Percentiles rank a stretch among this genome's conserved stretches.
Conservation (phyloP, 202 grass and related monocot genomes). For the Dendrocalamus latiflorus region DNA sequence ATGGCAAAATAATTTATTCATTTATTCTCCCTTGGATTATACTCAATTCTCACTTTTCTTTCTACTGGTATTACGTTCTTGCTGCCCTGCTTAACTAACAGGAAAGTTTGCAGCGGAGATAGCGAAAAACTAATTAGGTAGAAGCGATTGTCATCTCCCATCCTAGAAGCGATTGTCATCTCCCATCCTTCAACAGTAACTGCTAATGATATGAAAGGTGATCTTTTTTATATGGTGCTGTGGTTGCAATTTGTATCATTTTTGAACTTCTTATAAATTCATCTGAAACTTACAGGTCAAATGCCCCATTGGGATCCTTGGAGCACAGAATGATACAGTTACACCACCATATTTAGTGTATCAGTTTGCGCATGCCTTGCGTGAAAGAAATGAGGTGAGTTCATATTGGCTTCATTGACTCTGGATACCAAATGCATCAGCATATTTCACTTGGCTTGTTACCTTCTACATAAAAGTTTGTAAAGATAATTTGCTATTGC, state of each 20-base stretch:
- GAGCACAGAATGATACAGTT: conserved; percentile 9
- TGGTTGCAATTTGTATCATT: neutral
- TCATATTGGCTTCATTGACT: neutral
- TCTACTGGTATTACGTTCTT: too few relatives aligned
- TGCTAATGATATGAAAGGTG: conserved; percentile 14
- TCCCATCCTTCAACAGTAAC: conserved; percentile 3
- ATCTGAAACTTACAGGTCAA: neutral
- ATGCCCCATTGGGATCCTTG: conserved; percentile 16
- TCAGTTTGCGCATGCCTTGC: neutral
- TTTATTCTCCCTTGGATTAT: too few relatives aligned
- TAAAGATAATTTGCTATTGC: neutral
- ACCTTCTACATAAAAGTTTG: neutral
- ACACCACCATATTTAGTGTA: conserved; percentile 7
- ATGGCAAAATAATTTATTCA: too few relatives aligned
- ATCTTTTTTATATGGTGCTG: neutral
- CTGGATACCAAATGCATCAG: neutral
- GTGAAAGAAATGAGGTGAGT: conserved; percentile 2
- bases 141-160: too few relatives aligned
- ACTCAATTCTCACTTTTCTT: too few relatives aligned
- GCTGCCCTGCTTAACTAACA: neutral
- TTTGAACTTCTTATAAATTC: neutral
- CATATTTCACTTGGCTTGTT: neutral
- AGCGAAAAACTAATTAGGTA: conserved; percentile 5
- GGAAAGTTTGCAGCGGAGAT: conserved; percentile 19
- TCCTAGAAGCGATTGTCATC: conserved; percentile 21